These are phyloP conservation scores for Kuraishia hungarica DNA, from an alignment of 805 yeast species.

Conservation along the genomic window DNA sequence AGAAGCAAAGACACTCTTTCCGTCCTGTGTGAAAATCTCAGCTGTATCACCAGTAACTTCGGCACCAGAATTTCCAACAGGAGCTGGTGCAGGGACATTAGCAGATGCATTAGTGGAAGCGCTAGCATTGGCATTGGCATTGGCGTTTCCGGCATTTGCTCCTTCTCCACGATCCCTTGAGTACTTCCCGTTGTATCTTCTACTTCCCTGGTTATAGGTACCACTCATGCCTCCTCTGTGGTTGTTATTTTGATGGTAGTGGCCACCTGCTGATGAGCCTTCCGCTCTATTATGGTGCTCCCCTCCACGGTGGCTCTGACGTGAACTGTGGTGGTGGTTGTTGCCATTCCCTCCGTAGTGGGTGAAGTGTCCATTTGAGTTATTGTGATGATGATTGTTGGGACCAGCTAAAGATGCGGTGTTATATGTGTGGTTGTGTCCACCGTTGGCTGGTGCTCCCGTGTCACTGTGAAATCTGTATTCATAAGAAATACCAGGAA, in stretches of 20 bases:
- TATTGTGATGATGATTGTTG: neutral
- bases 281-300: neutral
- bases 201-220: neutral
- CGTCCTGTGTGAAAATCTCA: constrained; percentile 1
- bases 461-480: constrained; percentile 2
- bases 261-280: neutral
- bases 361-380: neutral
- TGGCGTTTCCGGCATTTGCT: neutral
- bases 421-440: neutral
- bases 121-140: neutral
- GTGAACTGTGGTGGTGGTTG: neutral
- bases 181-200: neutral
- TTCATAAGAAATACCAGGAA: neutral
- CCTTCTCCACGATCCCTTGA: neutral
- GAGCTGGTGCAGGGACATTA: neutral
- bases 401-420: neutral
- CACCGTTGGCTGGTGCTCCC: neutral
- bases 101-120: neutral
- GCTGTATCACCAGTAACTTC: neutral
- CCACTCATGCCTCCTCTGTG: neutral
- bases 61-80: neutral
- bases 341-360: neutral
- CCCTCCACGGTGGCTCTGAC: neutral
- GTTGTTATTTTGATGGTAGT: neutral
- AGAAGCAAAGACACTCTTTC: neutral